Base-by-base conservation (phyloP, 805 yeast genomes). In the Candida koratica region DNA sequence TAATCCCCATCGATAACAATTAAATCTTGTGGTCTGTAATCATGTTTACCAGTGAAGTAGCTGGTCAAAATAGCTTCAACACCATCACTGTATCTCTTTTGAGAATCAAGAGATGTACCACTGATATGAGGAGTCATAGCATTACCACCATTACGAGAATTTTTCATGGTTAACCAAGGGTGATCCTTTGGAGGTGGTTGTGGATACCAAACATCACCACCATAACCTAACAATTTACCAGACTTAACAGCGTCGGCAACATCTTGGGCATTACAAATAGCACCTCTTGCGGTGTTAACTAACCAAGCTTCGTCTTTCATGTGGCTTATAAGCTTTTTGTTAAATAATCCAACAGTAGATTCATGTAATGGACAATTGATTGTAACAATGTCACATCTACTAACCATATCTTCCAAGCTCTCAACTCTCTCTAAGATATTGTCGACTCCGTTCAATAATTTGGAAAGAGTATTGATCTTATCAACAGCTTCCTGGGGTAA, bases 151-250 rank as follows among this genome's bases (percentile, higher is more conserved):
- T 81, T 82, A 46, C 69, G 73, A 51, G 73, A 64, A 73, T 81
- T 81, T 32, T 64, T 54, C 78, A 82, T 73, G 8, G 67, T 37
- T 69, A 87, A 71, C 93, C 93, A 84, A 46, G 88, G 88, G 53
- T 82, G 88, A 56, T 71, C 71, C 36, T 66, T 63, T 45, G 88
- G 87, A 17, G 90, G 84, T 28, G 94, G 94, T 60, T 84, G 94
- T n/a, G 81, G 81, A 66, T 52, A 73, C 87, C 90, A 83, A 35
- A 84, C 93, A 59, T 84, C 93, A 48, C 90, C 93, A 51, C 89
- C 93, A 55, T 83, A 84, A 35, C 89, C 90, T 50, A 81, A 68
- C 33, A 84, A 56, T 48, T 79, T 80, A 33, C 93, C 93, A 25
- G 76, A 61, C 37, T 67, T 54, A 25, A 84, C 73, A 1, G 90